Conservation (phyloP, 805 yeast species). For the Candida alai region DNA sequence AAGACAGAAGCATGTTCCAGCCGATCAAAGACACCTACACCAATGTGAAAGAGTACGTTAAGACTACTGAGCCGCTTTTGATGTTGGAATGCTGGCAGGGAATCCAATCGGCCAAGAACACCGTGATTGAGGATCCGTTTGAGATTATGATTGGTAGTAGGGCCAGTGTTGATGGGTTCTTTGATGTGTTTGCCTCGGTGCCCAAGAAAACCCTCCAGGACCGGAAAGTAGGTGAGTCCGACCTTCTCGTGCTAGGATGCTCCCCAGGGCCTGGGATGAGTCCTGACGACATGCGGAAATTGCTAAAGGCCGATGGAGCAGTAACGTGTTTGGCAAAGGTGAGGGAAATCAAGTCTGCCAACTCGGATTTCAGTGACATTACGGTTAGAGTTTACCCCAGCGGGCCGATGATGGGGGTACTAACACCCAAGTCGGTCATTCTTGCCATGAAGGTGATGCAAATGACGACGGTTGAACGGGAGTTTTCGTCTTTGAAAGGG, state of each 20-base stretch:
- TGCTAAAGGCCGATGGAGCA: conserved; percentile 26
- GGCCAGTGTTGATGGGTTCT: conserved; percentile 78
- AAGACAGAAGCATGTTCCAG: conserved; percentile 36
- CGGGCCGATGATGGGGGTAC: conserved; percentile 46
- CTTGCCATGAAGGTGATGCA: conserved; percentile 75
- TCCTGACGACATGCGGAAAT: conserved; percentile 18
- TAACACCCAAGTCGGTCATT: conserved; percentile 62
- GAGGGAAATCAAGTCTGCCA: conserved; percentile 62
- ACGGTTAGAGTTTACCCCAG: conserved; percentile 64
- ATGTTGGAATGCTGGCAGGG: conserved; percentile 94
- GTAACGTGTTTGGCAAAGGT: conserved; percentile 79
- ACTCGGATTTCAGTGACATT: conserved; percentile 66
- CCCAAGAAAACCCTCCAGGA: conserved; percentile 49
- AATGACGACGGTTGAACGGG: conserved; percentile 91
- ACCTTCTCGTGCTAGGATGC: conserved; percentile 59
- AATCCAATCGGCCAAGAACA: conserved; percentile 66
- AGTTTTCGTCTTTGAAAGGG: conserved; percentile 78
- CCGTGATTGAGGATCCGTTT: conserved; percentile 59
- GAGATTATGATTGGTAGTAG: conserved; percentile 71
- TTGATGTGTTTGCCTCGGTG: conserved; percentile 77
- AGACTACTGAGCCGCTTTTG: conserved; percentile 72
- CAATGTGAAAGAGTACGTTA: conserved; percentile 61
- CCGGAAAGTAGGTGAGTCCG: conserved; percentile 65
- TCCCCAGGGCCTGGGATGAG: conserved; percentile 13
- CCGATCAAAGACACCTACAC: conserved; percentile 54